Evolutionary conservation across 2,329 filamentous ascomycete genomes (phyloP), one percentile per base, ranked within the genome.

Genomic region (Raffaelea ambrosiae): DNA sequence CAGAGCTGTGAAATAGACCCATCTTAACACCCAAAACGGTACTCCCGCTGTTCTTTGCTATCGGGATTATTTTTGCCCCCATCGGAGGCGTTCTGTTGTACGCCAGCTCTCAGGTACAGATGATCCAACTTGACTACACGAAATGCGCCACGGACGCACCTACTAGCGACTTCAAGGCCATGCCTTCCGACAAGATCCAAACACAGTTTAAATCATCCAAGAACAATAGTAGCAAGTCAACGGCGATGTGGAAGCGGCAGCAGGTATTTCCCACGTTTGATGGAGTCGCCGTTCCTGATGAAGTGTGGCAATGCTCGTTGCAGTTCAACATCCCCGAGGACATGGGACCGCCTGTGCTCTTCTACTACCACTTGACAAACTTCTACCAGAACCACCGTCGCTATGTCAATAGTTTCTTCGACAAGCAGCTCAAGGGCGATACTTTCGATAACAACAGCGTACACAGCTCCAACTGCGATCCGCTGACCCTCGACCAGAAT

Each of bases 341-440:
- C 50, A 83, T 98, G 66, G 74, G 77, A 3, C 79, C 89, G 1
- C 89, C 91, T 0, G 86, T 98, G 11, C 78, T 91, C 52, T 81
- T 97, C 66, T 98, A 96, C 72, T 98, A 98, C 67, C 85, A 86
- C 57, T 81, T 98, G 53, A 91, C 88, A 49, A 95, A 97, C 69
- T 98, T 98, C 70, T 97, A 97, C 71, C 93, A 98, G 67, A 98
- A 98, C 63, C 93, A 98, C 63, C 85, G 93, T 55, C 84, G 91
- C 65, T 98, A 98, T 58, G 93, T 96, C 51, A 86, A 88, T 61
- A 95, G 88, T 1, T 85, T 95, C 59, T 85, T 90, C 60, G 76
- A 83, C 49, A 74, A 86, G 46, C 93, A 98, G 66, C 73, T 98
- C 46, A 69, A 84, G 55, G 93, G 90, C 41, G 71, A 81, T 5